Conservation (phyloP, 2,329 filamentous ascomycete genomes). For the Pseudogymnoascus pannorum region DNA sequence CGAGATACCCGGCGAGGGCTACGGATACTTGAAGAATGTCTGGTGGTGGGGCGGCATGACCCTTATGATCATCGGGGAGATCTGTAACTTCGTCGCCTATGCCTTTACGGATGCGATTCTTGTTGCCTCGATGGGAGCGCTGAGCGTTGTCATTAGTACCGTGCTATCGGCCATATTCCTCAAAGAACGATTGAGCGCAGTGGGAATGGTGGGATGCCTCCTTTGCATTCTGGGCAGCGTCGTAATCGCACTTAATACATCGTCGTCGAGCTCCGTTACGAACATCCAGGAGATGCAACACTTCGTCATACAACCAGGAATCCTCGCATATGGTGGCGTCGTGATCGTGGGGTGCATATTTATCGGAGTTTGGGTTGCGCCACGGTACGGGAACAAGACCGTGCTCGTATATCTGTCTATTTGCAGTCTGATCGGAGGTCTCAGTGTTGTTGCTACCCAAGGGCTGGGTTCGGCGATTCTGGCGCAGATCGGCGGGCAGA, state of each 20-base stretch:
- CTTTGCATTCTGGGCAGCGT: constrained; percentile 89
- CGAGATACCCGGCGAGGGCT: constrained; percentile 90
- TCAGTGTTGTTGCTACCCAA: constrained; percentile 93
- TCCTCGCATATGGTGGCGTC: constrained; percentile 76
- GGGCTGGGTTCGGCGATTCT: constrained; percentile 87
- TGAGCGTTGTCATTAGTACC: constrained; percentile 88
- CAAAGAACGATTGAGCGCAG: constrained; percentile 89
- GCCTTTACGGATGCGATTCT: constrained; percentile 94
- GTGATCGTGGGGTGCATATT: constrained; percentile 67
- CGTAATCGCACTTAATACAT: constrained; percentile 91
- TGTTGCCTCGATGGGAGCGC: constrained; percentile 83
- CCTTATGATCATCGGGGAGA: constrained; percentile 92
- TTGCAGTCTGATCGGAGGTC: constrained; percentile 86
- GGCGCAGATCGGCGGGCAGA: constrained; percentile 70
- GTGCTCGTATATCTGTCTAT: constrained; percentile 98
- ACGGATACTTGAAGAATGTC: constrained; percentile 89
- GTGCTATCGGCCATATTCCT: constrained; percentile 89
- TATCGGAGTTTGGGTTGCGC: constrained; percentile 72
- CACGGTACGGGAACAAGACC: constrained; percentile 87
- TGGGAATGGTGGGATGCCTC: constrained; percentile 94
- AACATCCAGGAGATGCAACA: constrained; percentile 89
- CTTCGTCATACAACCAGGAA: constrained; percentile 79
- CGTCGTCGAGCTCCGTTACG: constrained; percentile 72
- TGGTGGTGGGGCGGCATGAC: constrained; percentile 97
- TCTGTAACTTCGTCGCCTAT: constrained; percentile 96